phyloP scores from a whole-genome alignment of 768 basidiomycete species.

The Boletus rubescentipes region DNA sequence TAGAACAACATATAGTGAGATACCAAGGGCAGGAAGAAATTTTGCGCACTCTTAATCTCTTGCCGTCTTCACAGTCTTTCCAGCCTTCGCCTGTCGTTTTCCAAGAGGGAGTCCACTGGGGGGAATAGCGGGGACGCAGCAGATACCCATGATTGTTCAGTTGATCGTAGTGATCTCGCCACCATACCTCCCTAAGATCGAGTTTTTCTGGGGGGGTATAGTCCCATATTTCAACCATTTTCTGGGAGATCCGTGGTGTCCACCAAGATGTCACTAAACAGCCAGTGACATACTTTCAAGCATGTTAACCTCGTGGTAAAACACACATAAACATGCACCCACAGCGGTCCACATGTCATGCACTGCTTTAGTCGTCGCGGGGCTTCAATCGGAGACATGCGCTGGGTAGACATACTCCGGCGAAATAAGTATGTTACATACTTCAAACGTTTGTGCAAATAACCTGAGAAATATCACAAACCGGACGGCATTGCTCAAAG shows the following conservation, averaged over 20 bases:
- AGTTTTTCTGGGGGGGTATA: conserved; percentile 3
- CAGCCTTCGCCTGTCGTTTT: not conserved
- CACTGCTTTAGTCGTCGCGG: not conserved
- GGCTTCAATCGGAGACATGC: conserved; percentile 1
- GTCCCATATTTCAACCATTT: too few species aligned
- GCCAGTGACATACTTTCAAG: too few species aligned
- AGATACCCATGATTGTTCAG: conserved; percentile 6
- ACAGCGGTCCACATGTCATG: not conserved
- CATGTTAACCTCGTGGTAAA: conserved; percentile 1
- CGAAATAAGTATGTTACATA: not conserved
- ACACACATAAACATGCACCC: conserved; percentile 12
- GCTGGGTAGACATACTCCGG: not conserved
- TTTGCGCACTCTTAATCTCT: not conserved
- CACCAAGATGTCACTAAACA: too few species aligned
- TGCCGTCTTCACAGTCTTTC: not conserved
- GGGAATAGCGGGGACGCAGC: conserved; percentile 14
- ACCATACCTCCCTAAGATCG: conserved; percentile 8
- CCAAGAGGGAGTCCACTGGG: conserved; percentile 17
- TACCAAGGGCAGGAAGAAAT: not conserved
- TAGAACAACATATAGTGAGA: not conserved
- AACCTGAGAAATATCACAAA: not conserved
- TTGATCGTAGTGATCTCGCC: conserved; percentile 3
- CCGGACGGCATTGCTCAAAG: not conserved
- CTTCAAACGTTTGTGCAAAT: not conserved
- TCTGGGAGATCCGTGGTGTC: too few species aligned